Conservation (phyloP, 495 filamentous ascomycete species). For the Tuber brumale region DNA sequence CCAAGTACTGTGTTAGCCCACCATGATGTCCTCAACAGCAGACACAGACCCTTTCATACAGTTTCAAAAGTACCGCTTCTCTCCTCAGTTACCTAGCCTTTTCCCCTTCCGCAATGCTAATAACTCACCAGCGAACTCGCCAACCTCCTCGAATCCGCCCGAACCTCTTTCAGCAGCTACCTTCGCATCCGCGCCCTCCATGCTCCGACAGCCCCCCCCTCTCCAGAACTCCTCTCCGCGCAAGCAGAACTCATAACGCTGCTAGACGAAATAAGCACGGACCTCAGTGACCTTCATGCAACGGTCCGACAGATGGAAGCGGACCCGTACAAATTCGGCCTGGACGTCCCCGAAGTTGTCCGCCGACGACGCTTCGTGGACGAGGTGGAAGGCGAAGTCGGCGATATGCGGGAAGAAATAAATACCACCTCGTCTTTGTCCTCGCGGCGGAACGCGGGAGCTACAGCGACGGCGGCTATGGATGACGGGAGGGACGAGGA, state of each 20-base stretch:
- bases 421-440: conserved; percentile 41
- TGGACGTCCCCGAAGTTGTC: conserved; percentile 74
- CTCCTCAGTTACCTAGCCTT: conserved; percentile 10
- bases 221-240: conserved; percentile 80
- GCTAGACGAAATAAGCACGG: conserved; percentile 68
- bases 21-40: conserved; percentile 65
- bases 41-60: conserved; percentile 87
- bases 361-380: conserved; percentile 75
- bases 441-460: conserved; percentile 27
- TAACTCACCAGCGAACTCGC: conserved; percentile 67
- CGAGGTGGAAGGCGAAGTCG: conserved; percentile 80
- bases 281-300: conserved; percentile 81
- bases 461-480: conserved; percentile 41
- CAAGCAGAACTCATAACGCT: conserved; percentile 72
- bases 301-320: conserved; percentile 82
- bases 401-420: conserved; percentile 81
- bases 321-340: conserved; percentile 82
- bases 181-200: conserved; percentile 86
- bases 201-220: conserved; percentile 53
- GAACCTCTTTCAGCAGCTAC: conserved; percentile 87
- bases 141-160: conserved; percentile 65
- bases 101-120: conserved; percentile 10
- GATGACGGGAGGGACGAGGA: conserved; percentile 42
- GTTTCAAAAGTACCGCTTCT: conserved; percentile 66
- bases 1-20: conserved; percentile 27